Conservation (phyloP, 2,329 filamentous ascomycete genomes). For the Camillea tinctor region DNA sequence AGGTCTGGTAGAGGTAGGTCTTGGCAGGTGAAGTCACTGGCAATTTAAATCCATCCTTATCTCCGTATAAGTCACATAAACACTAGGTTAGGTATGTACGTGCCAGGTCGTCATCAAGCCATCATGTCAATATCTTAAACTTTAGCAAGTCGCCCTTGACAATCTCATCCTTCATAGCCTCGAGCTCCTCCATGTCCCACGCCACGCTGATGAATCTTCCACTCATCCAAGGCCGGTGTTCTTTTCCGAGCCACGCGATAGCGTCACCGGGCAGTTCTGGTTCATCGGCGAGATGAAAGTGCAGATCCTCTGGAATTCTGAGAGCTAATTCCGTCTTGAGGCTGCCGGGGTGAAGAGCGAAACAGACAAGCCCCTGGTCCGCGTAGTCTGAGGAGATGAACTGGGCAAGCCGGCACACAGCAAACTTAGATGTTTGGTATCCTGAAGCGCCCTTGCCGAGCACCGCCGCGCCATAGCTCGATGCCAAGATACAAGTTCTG, state of each 20-base stretch:
- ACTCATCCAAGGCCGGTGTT: conserved; percentile 24
- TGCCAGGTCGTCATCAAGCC: too few relatives aligned
- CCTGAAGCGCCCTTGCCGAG: conserved; percentile 36
- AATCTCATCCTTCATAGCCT: conserved; percentile 31
- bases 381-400: conserved; percentile 43
- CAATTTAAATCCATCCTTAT: too few relatives aligned
- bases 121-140: conserved; percentile 20
- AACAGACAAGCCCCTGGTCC: conserved; percentile 40
- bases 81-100: too few relatives aligned
- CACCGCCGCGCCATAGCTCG: conserved; percentile 39
- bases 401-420: conserved; percentile 43
- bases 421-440: conserved; percentile 48
- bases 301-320: conserved; percentile 33
- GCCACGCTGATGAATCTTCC: conserved; percentile 28
- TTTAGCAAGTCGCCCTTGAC: conserved; percentile 30
- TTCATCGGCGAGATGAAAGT: conserved; percentile 26
- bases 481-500: conserved; percentile 42
- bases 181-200: conserved; percentile 35
- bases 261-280: conserved; percentile 29
- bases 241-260: conserved; percentile 21
- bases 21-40: too few relatives aligned
- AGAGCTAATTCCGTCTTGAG: conserved; percentile 42
- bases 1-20: too few relatives aligned
- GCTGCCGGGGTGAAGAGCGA: conserved; percentile 45
- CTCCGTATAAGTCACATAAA: too few relatives aligned